A percentile compares a stretch with the other conserved stretches of the same genome.
phyloP scores from a whole-genome alignment of 2,329 filamentous ascomycete species.

The Aureobasidium sp. region DNA sequence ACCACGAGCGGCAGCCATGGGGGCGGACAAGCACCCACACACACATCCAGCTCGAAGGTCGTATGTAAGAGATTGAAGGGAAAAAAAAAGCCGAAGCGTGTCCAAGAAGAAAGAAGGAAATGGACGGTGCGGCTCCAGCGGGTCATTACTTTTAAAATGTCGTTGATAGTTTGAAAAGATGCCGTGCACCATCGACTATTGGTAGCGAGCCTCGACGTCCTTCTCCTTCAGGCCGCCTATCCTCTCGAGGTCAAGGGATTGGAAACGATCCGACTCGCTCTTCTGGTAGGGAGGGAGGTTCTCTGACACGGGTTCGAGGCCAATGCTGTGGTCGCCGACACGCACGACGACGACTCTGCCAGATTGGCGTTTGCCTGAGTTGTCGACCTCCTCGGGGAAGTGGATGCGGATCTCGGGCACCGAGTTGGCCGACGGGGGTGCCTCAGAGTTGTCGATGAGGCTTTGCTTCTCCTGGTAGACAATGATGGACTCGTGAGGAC shows the following conservation, averaged over 20 bases:
- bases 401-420: constrained; percentile 97
- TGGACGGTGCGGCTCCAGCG: not conserved
- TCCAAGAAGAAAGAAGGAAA: constrained; percentile 3
- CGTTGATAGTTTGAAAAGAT: not conserved
- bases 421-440: constrained; percentile 69
- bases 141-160: constrained; percentile 15
- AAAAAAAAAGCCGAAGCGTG: not conserved
- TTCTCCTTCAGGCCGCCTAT: constrained; percentile 95
- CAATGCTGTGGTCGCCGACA: constrained; percentile 81
- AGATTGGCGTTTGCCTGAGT: constrained; percentile 68
- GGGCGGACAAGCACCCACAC: constrained; percentile 3
- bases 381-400: constrained; percentile 92
- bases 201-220: constrained; percentile 34
- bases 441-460: constrained; percentile 67
- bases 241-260: constrained; percentile 88
- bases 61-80: constrained; percentile 2
- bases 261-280: constrained; percentile 67
- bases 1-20: constrained; percentile 14
- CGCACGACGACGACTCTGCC: constrained; percentile 87
- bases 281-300: constrained; percentile 87
- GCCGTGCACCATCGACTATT: constrained; percentile 2
- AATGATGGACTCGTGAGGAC: constrained; percentile 57
- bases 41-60: constrained; percentile 8
- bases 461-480: constrained; percentile 74
- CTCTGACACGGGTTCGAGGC: constrained; percentile 72